These are phyloP conservation scores for Fraxinus greggii DNA, from an alignment of 305 asterid species.

Conservation along the genomic window DNA sequence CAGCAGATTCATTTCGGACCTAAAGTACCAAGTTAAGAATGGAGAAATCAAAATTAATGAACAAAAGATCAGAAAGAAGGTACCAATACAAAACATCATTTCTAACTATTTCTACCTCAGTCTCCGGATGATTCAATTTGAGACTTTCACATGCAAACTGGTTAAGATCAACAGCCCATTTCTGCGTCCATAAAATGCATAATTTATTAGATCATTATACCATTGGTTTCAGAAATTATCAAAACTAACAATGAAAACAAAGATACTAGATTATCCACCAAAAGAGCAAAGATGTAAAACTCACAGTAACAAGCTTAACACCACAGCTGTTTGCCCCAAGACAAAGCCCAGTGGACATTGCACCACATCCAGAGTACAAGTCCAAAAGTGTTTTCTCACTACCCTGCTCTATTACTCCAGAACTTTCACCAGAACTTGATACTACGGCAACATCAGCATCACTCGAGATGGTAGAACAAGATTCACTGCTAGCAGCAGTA, in stretches of 20 bases:
- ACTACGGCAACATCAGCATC: constrained; percentile 29
- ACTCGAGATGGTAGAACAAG: constrained; percentile 50
- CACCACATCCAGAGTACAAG: constrained; percentile 82
- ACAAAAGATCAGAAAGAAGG: constrained; percentile 3
- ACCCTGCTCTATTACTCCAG: constrained; percentile 11
- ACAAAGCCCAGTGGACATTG: constrained; percentile 77
- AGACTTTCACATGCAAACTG: constrained; percentile 60
- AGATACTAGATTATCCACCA: background rate
- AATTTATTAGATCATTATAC: background rate
- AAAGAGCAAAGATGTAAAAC: constrained; percentile 16
- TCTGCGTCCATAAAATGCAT: constrained; percentile 33
- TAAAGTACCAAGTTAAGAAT: constrained; percentile 13
- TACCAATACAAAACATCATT: background rate
- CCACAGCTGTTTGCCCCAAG: constrained; percentile 63
- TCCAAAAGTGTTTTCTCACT: constrained; percentile 51
- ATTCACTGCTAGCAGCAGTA: constrained; percentile 34
- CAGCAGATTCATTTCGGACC: constrained; percentile 70
- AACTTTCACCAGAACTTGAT: background rate
- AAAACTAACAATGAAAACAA: background rate
- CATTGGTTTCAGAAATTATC: background rate
- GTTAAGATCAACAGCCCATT: constrained; percentile 74
- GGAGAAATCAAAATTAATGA: background rate
- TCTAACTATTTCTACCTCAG: constrained; percentile 41
- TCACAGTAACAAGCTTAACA: constrained; percentile 60
- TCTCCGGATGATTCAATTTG: constrained; percentile 61